phyloP scores from a whole-genome alignment of 345 rosid species.

The Boechera divaricarpa region DNA sequence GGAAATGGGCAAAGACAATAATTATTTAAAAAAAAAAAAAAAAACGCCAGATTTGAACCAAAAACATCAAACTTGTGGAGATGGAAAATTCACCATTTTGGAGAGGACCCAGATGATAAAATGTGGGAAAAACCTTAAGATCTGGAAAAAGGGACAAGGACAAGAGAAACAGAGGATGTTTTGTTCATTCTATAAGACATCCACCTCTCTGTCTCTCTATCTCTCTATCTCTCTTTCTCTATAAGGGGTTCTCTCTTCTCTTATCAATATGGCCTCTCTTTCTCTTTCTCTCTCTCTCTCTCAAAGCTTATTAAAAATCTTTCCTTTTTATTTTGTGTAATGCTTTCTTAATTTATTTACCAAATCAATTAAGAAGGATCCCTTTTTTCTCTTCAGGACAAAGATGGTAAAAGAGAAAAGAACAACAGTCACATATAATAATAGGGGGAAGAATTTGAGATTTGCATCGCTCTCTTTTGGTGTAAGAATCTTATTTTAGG shows the following conservation, averaged over 20 bases:
- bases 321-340: constrained; percentile 54
- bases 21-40: neutral
- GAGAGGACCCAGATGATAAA: constrained; percentile 62
- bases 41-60: constrained; percentile 34
- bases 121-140: constrained; percentile 66
- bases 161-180: constrained; percentile 63
- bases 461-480: constrained; percentile 32
- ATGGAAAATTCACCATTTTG: constrained; percentile 60
- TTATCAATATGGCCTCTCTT: constrained; percentile 41
- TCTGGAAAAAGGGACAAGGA: constrained; percentile 63
- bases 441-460: constrained; percentile 46
- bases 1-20: constrained; percentile 39
- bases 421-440: constrained; percentile 61
- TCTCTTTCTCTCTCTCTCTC: constrained; percentile 45
- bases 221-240: constrained; percentile 34
- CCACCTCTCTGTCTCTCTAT: constrained; percentile 44
- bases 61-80: constrained; percentile 11
- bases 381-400: constrained; percentile 52
- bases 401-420: constrained; percentile 54
- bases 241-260: constrained; percentile 42
- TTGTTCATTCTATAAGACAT: constrained; percentile 55
- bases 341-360: constrained; percentile 42
- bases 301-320: constrained; percentile 55
- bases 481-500: constrained; percentile 43
- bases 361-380: constrained; percentile 58